A percentile compares a stretch with the other conserved stretches of the same genome.
Conservation (phyloP, 2,329 filamentous ascomycete genomes). For the Chaetomium globosum region DNA sequence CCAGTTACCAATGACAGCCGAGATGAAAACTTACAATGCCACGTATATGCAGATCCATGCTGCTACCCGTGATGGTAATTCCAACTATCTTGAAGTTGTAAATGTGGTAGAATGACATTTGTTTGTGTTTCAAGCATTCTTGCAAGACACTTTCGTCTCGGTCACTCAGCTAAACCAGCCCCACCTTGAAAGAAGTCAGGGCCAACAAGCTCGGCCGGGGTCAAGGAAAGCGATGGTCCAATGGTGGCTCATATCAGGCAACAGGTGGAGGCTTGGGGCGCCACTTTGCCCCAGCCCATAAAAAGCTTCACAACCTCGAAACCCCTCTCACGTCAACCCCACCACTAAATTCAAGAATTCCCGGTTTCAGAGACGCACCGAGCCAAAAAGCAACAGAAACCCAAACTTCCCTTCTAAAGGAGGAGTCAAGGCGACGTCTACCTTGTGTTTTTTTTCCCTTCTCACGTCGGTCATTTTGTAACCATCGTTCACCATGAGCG, state of each 20-base stretch:
- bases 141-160: background rate
- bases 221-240: conserved; percentile 12
- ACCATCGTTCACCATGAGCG: conserved; percentile 71
- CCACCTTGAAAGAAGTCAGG: conserved; percentile 12
- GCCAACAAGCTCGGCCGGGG: conserved; percentile 20
- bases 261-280: conserved; percentile 20
- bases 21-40: background rate
- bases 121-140: background rate
- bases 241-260: conserved; percentile 26
- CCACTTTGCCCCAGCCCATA: conserved; percentile 30
- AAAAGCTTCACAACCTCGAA: conserved; percentile 33
- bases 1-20: background rate
- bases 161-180: background rate
- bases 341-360: conserved; percentile 34
- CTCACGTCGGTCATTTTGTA: conserved; percentile 30
- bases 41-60: conserved; percentile 1
- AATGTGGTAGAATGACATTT: background rate
- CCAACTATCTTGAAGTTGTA: background rate
- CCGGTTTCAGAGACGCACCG: conserved; percentile 18
- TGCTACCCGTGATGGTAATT: background rate
- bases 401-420: conserved; percentile 25
- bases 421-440: conserved; percentile 30
- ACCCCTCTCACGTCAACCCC: conserved; percentile 37
- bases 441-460: conserved; percentile 31
- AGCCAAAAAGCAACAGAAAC: conserved; percentile 17